phyloP scores from a whole-genome alignment of 2,329 filamentous ascomycete genomes.

The Cordyceps militaris region DNA sequence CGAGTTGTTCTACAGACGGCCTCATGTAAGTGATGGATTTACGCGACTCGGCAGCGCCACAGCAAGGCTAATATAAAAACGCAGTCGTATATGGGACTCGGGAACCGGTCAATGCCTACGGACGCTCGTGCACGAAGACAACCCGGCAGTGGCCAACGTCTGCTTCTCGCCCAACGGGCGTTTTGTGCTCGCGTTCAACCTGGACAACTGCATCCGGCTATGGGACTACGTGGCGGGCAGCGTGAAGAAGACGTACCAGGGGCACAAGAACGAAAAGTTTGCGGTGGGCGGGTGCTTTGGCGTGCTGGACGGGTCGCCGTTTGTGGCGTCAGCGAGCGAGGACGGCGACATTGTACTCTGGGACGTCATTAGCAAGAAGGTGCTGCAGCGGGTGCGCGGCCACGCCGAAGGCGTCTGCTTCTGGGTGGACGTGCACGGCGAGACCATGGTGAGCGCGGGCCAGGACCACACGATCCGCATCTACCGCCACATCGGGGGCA shows the following conservation, averaged over 20 bases:
- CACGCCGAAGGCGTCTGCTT: conserved; percentile 54
- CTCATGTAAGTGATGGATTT: conserved; percentile 55
- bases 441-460: conserved; percentile 50
- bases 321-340: conserved; percentile 79
- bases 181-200: conserved; percentile 83
- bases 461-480: conserved; percentile 48
- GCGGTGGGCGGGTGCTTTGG: conserved; percentile 84
- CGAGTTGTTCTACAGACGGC: conserved; percentile 85
- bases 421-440: conserved; percentile 55
- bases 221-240: conserved; percentile 93
- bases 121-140: conserved; percentile 94
- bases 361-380: conserved; percentile 80
- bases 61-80: too few species aligned
- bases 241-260: conserved; percentile 96
- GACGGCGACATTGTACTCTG: conserved; percentile 80
- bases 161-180: conserved; percentile 92
- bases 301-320: conserved; percentile 41
- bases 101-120: conserved; percentile 90
- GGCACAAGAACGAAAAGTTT: conserved; percentile 76
- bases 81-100: conserved; percentile 92
- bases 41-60: neutral
- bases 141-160: conserved; percentile 80
- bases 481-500: conserved; percentile 29
- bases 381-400: conserved; percentile 59
- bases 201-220: conserved; percentile 82